These are phyloP conservation scores for Microstegium vimineum DNA, from an alignment of 176 grass and related monocot genomes.

Conservation along the genomic window DNA sequence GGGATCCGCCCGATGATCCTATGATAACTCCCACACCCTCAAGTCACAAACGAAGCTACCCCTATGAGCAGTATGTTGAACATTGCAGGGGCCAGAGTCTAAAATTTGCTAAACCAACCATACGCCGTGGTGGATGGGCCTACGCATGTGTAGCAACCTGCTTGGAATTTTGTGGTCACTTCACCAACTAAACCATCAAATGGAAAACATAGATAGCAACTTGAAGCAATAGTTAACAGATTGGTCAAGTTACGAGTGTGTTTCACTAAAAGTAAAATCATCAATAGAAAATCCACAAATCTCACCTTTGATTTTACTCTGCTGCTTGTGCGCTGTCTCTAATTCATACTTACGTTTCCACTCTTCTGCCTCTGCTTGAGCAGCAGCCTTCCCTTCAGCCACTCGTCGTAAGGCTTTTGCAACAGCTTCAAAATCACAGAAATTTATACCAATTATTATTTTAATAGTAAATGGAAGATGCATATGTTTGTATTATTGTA, in stretches of 20 bases:
- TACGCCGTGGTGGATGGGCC: background rate
- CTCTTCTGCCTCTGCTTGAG: slow-evolving; percentile 76
- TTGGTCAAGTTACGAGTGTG: background rate
- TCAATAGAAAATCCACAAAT: slow-evolving; percentile 16
- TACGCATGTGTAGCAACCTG: background rate
- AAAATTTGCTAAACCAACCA: slow-evolving; percentile 7
- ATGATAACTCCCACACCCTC: background rate
- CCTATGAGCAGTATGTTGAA: background rate
- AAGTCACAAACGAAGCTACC: background rate
- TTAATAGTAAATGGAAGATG: background rate
- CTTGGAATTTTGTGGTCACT: background rate
- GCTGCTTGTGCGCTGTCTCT: slow-evolving; percentile 60
- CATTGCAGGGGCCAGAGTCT: background rate
- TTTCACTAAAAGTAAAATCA: background rate
- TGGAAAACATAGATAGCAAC: background rate
- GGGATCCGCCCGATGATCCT: background rate
- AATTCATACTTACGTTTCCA: slow-evolving; percentile 97
- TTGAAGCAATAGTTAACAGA: background rate
- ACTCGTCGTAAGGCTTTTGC: slow-evolving; percentile 83
- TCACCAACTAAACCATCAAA: background rate
- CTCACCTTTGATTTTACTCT: slow-evolving; percentile 58
- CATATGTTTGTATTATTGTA: background rate
- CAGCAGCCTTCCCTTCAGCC: slow-evolving; percentile 92
- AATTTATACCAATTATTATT: slow-evolving; percentile 25
- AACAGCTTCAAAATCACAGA: slow-evolving; percentile 65